Evolutionary conservation across 2,329 filamentous ascomycete genomes (phyloP).

Genomic region (Scedosporium apiospermum): DNA sequence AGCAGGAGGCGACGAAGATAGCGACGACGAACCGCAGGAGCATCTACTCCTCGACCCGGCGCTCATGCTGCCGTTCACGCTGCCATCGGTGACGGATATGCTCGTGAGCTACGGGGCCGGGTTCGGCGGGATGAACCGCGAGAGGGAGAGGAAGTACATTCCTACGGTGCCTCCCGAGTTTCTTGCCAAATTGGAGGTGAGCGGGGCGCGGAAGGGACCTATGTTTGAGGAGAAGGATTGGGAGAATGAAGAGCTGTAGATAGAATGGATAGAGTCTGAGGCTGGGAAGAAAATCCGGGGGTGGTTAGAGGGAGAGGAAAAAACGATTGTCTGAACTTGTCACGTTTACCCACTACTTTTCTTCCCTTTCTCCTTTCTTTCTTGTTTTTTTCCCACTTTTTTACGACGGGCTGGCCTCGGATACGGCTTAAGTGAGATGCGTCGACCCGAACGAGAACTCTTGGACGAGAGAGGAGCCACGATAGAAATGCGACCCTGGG

Average conservation of each 20-base stretch:
- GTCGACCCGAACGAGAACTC: too few relatives aligned
- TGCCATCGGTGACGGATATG: constrained; percentile 97
- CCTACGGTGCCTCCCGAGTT: constrained; percentile 93
- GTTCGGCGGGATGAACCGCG: constrained; percentile 84
- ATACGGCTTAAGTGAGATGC: too few relatives aligned
- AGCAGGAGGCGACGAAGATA: constrained; percentile 17
- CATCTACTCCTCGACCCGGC: constrained; percentile 79
- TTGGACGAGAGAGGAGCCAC: too few relatives aligned
- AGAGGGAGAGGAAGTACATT: constrained; percentile 89
- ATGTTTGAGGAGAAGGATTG: constrained; percentile 57
- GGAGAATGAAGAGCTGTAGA: constrained; percentile 53
- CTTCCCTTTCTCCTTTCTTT: too few relatives aligned
- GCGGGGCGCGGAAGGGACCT: constrained; percentile 38
- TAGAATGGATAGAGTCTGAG: background rate
- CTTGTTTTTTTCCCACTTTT: too few relatives aligned
- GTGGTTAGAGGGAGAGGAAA: background rate
- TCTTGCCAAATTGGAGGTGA: constrained; percentile 70
- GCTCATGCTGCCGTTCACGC: constrained; percentile 86
- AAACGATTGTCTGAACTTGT: background rate
- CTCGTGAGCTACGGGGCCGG: constrained; percentile 89
- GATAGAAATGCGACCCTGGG: too few relatives aligned
- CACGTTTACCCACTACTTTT: too few relatives aligned
- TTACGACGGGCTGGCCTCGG: too few relatives aligned
- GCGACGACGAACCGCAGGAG: constrained; percentile 56
- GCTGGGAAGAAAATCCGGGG: background rate